Evolutionary conservation across 495 filamentous ascomycete genomes (phyloP).

Genomic region (Penicillium lividum): DNA sequence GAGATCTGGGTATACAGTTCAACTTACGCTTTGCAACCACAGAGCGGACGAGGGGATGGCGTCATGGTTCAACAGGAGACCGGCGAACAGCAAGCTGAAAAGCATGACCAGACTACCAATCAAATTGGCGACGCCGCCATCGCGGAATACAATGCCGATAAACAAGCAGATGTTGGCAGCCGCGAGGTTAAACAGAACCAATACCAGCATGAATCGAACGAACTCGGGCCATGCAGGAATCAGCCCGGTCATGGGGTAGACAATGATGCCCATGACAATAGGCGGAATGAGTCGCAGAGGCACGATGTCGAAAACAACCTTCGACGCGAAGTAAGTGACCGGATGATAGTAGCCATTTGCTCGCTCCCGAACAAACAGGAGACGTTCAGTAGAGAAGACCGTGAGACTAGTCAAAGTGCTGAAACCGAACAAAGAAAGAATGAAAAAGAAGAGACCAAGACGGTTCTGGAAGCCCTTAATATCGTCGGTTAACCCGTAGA

Average conservation of each 20-base stretch:
- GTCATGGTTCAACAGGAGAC: slow-evolving; percentile 89
- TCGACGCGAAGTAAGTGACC: slow-evolving; percentile 92
- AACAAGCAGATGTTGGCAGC: slow-evolving; percentile 92
- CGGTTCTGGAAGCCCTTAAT: slow-evolving; percentile 98
- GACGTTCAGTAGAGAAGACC: slow-evolving; percentile 89
- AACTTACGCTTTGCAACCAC: slow-evolving; percentile 82
- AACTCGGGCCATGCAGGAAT: slow-evolving; percentile 82
- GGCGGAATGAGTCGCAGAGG: slow-evolving; percentile 92
- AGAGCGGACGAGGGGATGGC: slow-evolving; percentile 79
- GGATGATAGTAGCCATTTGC: slow-evolving; percentile 99
- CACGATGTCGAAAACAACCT: slow-evolving; percentile 93
- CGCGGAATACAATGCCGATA: slow-evolving; percentile 92
- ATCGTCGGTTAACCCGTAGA: slow-evolving; percentile 93
- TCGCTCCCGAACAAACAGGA: slow-evolving; percentile 89
- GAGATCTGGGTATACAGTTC: not conserved
- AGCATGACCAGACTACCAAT: slow-evolving; percentile 97
- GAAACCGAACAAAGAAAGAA: slow-evolving; percentile 94
- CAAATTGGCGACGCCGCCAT: slow-evolving; percentile 88
- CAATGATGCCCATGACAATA: slow-evolving; percentile 92
- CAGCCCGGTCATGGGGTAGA: slow-evolving; percentile 98
- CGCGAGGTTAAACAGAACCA: slow-evolving; percentile 95
- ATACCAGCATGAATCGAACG: slow-evolving; percentile 83
- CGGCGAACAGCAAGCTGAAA: slow-evolving; percentile 93
- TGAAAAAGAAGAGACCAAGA: slow-evolving; percentile 97
- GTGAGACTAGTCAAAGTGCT: slow-evolving; percentile 91